Base-by-base conservation (phyloP, 163 green algal species). In the Scenedesmus sp. region DNA sequence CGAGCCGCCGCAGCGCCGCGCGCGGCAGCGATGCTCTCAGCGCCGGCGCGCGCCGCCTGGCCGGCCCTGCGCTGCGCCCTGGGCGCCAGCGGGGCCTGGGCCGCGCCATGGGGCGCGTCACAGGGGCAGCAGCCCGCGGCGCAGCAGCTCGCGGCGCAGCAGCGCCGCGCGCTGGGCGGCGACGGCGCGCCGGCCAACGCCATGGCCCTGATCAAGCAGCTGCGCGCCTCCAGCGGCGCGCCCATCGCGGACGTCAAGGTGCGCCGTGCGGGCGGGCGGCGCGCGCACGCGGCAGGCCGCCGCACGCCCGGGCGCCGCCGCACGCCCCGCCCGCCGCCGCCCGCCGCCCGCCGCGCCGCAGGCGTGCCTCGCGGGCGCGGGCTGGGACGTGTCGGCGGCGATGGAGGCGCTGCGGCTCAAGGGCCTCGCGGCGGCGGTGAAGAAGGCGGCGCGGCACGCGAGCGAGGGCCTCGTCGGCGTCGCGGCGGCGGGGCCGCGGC, bases 371-470 rank as follows among this genome's bases (percentile, higher is more conserved):
- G 78, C 85, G 15, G 72, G 91, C 72, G 74, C 82, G 22, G 56
- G 76, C 42, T 96, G 92, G 90, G 84, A 96, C 72, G 31, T 91
- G 42, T 75, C 83, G 2, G 75, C 77, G 22, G 87, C 87, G 0
- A 80, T 81, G 17, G 85, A 91, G 5, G 80, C 70, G 33, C 85
- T 99, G 48, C 90, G 96, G 75, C 97, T 97, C 82, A 99, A 99
- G 91, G 96, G 97, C 15, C 88, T 99, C 15, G 93, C 93, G 14
- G 91, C 83, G 7, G 96, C 95, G 5, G 94, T 96, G 63, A 99
- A 98, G 85, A 98, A 97, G 87, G 87, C 93, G 1, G 63, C 63
- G 15, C 26, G 75, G 0, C 75, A 77, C 29, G 75, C 75, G 3
- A 56, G 64, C 15, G 75, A 83, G 10, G 75, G 75, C 10, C 64